Evolutionary conservation across 371 early-diverging fungal genomes (phyloP).

Genomic region (Mortierella sp.): DNA sequence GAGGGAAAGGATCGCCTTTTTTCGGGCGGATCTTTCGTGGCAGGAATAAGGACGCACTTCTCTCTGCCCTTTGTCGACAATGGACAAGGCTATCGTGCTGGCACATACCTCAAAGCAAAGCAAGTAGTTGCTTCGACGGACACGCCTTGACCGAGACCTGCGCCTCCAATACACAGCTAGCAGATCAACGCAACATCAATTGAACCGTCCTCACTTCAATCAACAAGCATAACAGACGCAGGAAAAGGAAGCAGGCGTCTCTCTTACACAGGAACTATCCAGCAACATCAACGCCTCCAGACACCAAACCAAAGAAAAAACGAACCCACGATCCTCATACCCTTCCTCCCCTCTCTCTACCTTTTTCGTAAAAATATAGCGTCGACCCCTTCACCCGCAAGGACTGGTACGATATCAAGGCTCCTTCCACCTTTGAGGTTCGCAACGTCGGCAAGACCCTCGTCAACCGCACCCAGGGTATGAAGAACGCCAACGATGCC

Average conservation of each 20-base stretch:
- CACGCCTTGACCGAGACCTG: neutral
- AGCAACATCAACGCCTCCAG: neutral
- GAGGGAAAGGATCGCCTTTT: neutral
- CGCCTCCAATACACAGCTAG: neutral
- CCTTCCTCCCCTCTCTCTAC: neutral
- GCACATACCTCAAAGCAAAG: neutral
- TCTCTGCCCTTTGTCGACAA: neutral
- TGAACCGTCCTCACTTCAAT: neutral
- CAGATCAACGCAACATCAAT: neutral
- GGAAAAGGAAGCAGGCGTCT: neutral
- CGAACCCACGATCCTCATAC: conserved; percentile 22
- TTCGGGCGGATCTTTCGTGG: neutral
- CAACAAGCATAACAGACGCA: neutral
- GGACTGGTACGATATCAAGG: conserved; percentile 99
- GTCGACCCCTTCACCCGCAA: conserved; percentile 87
- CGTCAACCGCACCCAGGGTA: conserved; percentile 99
- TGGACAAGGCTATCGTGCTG: neutral
- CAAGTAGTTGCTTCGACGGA: neutral
- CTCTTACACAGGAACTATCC: conserved; percentile 9
- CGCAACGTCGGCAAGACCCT: conserved; percentile 98
- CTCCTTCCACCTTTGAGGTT: conserved; percentile 95
- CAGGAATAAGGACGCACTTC: neutral
- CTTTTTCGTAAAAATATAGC: conserved; percentile 31
- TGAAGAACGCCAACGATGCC: conserved; percentile 97
- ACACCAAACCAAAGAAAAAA: neutral